Base-by-base conservation (phyloP, 306 rosid genomes). In the Vigna angularis region DNA sequence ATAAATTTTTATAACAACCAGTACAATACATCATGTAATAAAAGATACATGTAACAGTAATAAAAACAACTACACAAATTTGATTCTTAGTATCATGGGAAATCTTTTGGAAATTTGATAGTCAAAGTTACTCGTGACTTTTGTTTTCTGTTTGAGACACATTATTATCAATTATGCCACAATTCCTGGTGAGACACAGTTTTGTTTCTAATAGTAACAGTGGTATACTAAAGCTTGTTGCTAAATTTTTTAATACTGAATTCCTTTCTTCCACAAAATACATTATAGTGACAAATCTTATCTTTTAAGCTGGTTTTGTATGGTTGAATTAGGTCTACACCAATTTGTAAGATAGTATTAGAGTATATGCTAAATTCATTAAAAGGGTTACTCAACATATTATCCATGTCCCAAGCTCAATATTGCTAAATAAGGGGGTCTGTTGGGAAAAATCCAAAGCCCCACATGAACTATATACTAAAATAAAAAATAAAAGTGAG, bases 51-150 rank as follows among this genome's bases (percentile, higher is more conserved):
- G 9, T 2, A 45, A 56, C 75, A 67, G 17, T 2, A 6, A 15
- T 4, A 4, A 66, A 4, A 53, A 24, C 17, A 3, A 40, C 1
- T 9, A 11, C 4, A 8, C 15, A 30, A n/a, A 9, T 3, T 73
- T 72, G 72, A 64, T 65, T 69, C 50, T 20, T 68, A 72, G 78
- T 67, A 56, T n/a, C 61, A 69, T 44, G n/a, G 78, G 63, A 53
- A 69, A 26, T 49, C 42, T 66, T 80, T 66, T 66, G 65, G 64
- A 57, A 63, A 34, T 75, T 52, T 38, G 10, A 17, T 69, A 44
- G 30, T 22, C 48, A 4, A 66, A 10, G 44, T 64, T 78, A 26
- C 66, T 66, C 14, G 7, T 59, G 74, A 24, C 76, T 71, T 79
- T 72, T 72, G 13, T 59, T 20, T 15, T 74, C 47, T 2, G 77